Conservation (phyloP, 805 yeast genomes). For the Yarrowia sp. region DNA sequence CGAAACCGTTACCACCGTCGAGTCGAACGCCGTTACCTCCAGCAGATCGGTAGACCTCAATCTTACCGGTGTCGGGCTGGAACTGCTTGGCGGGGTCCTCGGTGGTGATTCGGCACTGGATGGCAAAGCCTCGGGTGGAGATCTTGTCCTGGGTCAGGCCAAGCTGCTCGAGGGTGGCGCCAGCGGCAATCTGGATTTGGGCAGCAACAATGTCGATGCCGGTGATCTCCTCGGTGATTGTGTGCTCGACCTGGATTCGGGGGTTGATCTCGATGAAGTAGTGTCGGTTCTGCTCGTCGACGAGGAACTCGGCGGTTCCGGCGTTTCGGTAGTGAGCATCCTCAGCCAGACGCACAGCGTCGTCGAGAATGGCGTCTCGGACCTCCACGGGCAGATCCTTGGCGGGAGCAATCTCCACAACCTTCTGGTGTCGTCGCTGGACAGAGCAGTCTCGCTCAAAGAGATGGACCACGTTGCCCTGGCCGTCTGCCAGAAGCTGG, state of each 20-base stretch:
- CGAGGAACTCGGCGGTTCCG: slow-evolving; percentile 97
- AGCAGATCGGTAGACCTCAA: slow-evolving; percentile 95
- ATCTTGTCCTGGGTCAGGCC: slow-evolving; percentile 93
- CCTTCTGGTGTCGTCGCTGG: slow-evolving; percentile 98
- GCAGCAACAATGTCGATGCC: slow-evolving; percentile 98
- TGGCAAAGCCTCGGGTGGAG: slow-evolving; percentile 95
- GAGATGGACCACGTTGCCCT: slow-evolving; percentile 92
- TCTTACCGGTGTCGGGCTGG: slow-evolving; percentile 98
- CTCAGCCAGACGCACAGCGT: slow-evolving; percentile 89
- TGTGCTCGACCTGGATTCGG: slow-evolving; percentile 96
- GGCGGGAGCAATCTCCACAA: slow-evolving; percentile 98
- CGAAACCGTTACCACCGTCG: slow-evolving; percentile 98
- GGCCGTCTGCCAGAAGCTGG: slow-evolving; percentile 87
- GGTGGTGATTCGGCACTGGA: slow-evolving; percentile 98
- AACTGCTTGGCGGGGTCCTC: slow-evolving; percentile 96
- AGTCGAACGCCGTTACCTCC: slow-evolving; percentile 99
- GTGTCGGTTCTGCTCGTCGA: slow-evolving; percentile 89
- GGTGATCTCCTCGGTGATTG: slow-evolving; percentile 97
- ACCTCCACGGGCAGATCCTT: slow-evolving; percentile 78
- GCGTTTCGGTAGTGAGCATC: slow-evolving; percentile 92
- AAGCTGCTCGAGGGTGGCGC: slow-evolving; percentile 87
- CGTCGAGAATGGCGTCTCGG: slow-evolving; percentile 88
- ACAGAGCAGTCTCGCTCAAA: slow-evolving; percentile 99
- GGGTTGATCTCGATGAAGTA: slow-evolving; percentile 98
- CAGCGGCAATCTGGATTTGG: slow-evolving; percentile 98